phyloP scores from a whole-genome alignment of 768 basidiomycete genomes.

The Hydnum rufescens region DNA sequence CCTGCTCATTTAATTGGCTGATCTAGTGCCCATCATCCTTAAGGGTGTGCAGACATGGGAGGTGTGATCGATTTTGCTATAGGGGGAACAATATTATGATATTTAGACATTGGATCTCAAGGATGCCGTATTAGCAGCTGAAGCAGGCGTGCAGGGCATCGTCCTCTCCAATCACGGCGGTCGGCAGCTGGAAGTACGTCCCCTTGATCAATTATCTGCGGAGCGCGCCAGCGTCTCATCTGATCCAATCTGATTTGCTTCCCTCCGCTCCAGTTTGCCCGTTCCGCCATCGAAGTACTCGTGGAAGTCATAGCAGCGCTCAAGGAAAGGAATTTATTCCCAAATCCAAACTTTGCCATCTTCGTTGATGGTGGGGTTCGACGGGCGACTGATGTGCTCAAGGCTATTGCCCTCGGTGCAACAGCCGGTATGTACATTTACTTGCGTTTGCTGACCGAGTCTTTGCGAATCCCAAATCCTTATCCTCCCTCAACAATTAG shows the following conservation, averaged over 20 bases:
- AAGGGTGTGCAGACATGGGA: slow-evolving; percentile 86
- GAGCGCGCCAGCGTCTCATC: neutral
- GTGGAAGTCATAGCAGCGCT: slow-evolving; percentile 66
- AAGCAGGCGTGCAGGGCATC: slow-evolving; percentile 48
- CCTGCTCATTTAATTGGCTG: neutral
- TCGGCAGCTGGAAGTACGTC: slow-evolving; percentile 31
- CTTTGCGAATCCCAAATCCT: neutral
- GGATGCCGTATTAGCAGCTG: slow-evolving; percentile 75
- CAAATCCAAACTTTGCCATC: slow-evolving; percentile 53
- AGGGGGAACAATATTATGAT: neutral
- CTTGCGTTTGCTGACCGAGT: slow-evolving; percentile 6
- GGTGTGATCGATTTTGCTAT: slow-evolving; percentile 17
- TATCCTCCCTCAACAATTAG: slow-evolving; percentile 16
- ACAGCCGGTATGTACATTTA: slow-evolving; percentile 31
- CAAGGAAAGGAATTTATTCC: slow-evolving; percentile 44
- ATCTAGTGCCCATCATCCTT: slow-evolving; percentile 65
- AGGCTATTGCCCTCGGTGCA: slow-evolving; percentile 77
- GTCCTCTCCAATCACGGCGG: slow-evolving; percentile 82
- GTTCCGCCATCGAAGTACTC: slow-evolving; percentile 79
- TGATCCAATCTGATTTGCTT: slow-evolving; percentile 12
- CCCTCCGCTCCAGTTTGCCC: slow-evolving; percentile 32
- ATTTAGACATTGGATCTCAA: slow-evolving; percentile 13
- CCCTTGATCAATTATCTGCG: neutral
- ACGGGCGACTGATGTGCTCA: slow-evolving; percentile 74
- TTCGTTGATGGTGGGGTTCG: slow-evolving; percentile 92